Base-by-base conservation (phyloP, 108 stramenopile species). In the Chaetoceros tenuissimus region DNA sequence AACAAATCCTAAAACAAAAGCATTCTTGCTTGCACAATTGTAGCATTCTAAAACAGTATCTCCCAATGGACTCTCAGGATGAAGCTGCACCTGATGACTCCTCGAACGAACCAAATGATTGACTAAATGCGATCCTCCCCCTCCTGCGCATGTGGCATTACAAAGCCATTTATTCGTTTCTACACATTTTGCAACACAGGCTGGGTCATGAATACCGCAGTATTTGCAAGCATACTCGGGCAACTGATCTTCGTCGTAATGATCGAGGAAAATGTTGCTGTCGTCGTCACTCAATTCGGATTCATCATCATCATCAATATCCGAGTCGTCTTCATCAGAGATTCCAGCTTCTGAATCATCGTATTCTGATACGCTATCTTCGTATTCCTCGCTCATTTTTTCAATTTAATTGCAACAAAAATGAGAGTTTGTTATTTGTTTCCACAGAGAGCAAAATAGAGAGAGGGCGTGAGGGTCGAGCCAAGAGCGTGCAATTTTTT, bases 111-210 rank as follows among this genome's bases (percentile, higher is more conserved):
- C 97, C 46, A 99, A 84, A 62, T 99, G 98, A 64, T 98, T 92
- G 22, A 99, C 85, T 21, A 97, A 72, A 63, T 97, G 96, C 27
- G 89, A 88, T 16, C 89, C 94, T 3, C 85, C 78, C 19, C 84
- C 85, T 29, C 73, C 88, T 1, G 69, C 63, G 20, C 81, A 85
- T 28, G 72, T 58, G 22, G 94, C 87, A 69, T 97, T 99, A 75
- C 98, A 99, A 55, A 99, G 95, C 98, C 98, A 99, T 60, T 97
- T 96, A 44, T 84, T 82, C 22, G 85, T 83, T 59, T 95, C 93
- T 22, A 96, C 93, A 59, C 98, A 97, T 31, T 78, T 69, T 13
- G 94, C 96, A n/a, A 99, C 95, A 65, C 85, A 83, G 24, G 83
- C 75, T 25, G 94, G 95, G 62, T 97, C 95, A 63, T 89, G 84